Percentiles rank a stretch among this genome's conserved stretches.
These are phyloP conservation scores for Henckelia pumila DNA, from an alignment of 257 asterid genomes.

Conservation along the genomic window DNA sequence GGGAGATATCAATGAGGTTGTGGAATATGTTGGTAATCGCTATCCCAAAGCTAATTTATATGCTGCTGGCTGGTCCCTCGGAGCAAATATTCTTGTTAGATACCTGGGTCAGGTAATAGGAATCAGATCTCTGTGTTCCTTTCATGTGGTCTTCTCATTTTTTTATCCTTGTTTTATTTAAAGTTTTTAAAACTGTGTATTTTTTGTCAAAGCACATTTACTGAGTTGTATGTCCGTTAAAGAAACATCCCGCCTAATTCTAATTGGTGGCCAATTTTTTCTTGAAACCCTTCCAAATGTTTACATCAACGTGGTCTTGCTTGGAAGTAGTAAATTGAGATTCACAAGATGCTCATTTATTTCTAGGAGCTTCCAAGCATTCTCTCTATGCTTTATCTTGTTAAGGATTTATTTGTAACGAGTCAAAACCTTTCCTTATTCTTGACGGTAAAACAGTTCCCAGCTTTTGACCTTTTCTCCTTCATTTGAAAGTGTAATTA, in stretches of 20 bases:
- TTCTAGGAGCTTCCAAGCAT: not conserved
- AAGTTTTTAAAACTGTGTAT: not conserved
- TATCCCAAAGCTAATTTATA: conserved; percentile 77
- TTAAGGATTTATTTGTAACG: not conserved
- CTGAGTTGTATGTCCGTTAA: not conserved
- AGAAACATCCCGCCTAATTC: not conserved
- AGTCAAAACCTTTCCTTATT: conserved; percentile 3
- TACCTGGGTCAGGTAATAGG: conserved; percentile 76
- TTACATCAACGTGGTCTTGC: not conserved
- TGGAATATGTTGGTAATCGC: conserved; percentile 58
- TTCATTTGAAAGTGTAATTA: not conserved
- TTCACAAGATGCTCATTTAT: not conserved
- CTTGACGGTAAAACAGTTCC: not conserved
- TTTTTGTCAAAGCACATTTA: not conserved
- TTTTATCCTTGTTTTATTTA: not conserved
- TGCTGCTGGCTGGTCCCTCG: conserved; percentile 97
- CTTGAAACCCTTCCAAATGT: not conserved
- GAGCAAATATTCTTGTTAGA: conserved; percentile 93
- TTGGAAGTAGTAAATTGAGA: not conserved
- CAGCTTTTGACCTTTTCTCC: not conserved
- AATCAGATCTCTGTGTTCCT: not conserved
- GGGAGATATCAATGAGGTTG: conserved; percentile 84
- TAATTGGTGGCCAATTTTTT: not conserved
- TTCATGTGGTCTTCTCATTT: conserved; percentile 1
- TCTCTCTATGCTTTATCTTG: not conserved